Base-by-base conservation (phyloP, 1,284 basidiomycete genomes). In the Calocybe gambosa region DNA sequence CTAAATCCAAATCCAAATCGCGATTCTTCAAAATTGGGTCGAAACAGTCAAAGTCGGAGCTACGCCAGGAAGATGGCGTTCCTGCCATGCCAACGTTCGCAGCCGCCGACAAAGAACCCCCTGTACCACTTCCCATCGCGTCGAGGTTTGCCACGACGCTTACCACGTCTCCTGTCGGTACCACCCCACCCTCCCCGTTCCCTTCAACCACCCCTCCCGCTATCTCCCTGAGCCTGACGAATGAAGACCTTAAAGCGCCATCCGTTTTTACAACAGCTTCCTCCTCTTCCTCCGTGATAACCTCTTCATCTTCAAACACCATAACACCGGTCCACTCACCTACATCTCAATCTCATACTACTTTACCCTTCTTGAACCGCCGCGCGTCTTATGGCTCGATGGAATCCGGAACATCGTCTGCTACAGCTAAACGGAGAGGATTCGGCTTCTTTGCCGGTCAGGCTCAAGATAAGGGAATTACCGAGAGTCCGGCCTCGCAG, bases 101-200 rank as follows among this genome's bases (percentile, higher is more conserved):
- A n/a, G 36, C 21, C 34, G 54, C 58, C n/a, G 52, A 52, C 15
- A 62, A 44, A 46, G 61, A 63, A 16, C 9, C 25, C 25, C 50
- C 60, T 1, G 55, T 72, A 8, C 55, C 62, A 3, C 65, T 76
- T 9, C 78, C 77, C 16, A 78, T 78, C 47, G 75, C 76, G 2
- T 73, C 68, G n/a, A 62, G 62, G 48, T 81, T 75, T 55, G 70
- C 70, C 5, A 75, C 67, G 0, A 65, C 65, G 0, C 50, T 66
- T 8, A 52, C 53, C 19, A 31, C 55, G 8, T 36, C 36, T 13
- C 40, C 51, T 3, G 39, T 37, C 23, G 39, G 35, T 3, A 25
- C 47, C 3, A 47, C 38, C 28, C 25, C 25, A 26, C 25, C 25
- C 25, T 26, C 25, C 5, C 25, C 25, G 9, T 26, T 5, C 25